These are phyloP conservation scores for Yamadazyma spencermartinsiae DNA, from an alignment of 1,139 yeast genomes.

Conservation along the genomic window DNA sequence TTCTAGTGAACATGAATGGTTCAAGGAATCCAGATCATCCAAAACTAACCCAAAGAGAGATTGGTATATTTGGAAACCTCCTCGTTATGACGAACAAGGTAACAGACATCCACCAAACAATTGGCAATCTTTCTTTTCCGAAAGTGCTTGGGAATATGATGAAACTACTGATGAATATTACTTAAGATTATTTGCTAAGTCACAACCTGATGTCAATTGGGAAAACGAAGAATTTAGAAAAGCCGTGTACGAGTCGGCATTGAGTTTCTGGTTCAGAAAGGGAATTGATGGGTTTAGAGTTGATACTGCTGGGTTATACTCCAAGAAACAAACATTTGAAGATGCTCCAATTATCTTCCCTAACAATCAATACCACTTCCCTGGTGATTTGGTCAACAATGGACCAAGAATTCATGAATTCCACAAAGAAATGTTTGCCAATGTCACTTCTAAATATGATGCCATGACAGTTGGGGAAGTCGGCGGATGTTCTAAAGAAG, in stretches of 20 bases:
- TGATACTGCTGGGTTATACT: constrained; percentile 54
- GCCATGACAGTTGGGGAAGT: constrained; percentile 61
- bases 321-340: constrained; percentile 46
- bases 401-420: constrained; percentile 61
- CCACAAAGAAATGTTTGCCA: constrained; percentile 51
- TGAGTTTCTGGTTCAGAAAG: constrained; percentile 54
- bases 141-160: constrained; percentile 59
- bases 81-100: constrained; percentile 47
- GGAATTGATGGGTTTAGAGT: constrained; percentile 63
- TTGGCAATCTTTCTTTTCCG: constrained; percentile 54
- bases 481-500: constrained; percentile 43
- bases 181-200: constrained; percentile 49
- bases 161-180: constrained; percentile 54
- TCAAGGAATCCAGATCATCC: constrained; percentile 53
- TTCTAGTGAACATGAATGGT: constrained; percentile 57
- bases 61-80: constrained; percentile 61
- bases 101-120: constrained; percentile 56
- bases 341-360: constrained; percentile 52
- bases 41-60: constrained; percentile 56
- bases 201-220: constrained; percentile 65
- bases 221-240: constrained; percentile 52
- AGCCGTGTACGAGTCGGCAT: constrained; percentile 51
- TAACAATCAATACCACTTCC: constrained; percentile 41
- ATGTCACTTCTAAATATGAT: constrained; percentile 50
- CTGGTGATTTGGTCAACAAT: constrained; percentile 30